These are phyloP conservation scores for Neurospora sp. DNA, from an alignment of 495 filamentous ascomycete genomes.

Conservation along the genomic window DNA sequence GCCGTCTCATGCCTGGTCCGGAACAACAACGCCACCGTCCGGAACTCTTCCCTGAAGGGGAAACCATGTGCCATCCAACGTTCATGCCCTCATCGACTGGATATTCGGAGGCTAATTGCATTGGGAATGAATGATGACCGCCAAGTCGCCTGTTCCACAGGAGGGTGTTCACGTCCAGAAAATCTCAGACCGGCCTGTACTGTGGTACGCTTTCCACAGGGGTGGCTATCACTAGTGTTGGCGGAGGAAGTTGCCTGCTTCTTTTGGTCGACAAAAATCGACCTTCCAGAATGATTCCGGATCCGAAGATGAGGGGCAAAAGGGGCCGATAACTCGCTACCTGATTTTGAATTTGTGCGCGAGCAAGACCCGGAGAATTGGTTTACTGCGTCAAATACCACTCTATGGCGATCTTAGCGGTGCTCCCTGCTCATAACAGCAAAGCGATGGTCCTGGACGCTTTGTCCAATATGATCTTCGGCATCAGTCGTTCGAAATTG, in stretches of 20 bases:
- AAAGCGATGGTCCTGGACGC: background rate
- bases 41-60: constrained; percentile 14
- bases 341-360: background rate
- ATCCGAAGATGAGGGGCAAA: background rate
- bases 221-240: background rate
- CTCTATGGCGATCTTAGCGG: background rate
- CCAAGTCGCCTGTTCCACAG: constrained; percentile 3
- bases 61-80: constrained; percentile 11
- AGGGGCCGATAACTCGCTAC: background rate
- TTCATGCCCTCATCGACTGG: constrained; percentile 4
- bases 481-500: background rate
- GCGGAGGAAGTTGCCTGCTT: constrained; percentile 1
- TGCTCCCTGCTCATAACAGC: background rate
- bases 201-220: background rate
- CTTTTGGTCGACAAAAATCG: constrained; percentile 2
- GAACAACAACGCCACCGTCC: constrained; percentile 6
- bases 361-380: background rate
- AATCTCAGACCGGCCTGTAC: constrained; percentile 3
- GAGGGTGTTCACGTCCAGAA: background rate
- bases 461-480: background rate
- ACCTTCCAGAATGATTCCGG: constrained; percentile 7
- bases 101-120: constrained; percentile 4
- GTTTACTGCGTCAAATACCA: background rate
- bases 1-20: background rate
- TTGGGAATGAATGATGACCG: constrained; percentile 3